Percentiles rank a stretch among this genome's conserved stretches.
Evolutionary conservation across 2,329 filamentous ascomycete genomes (phyloP).

Genomic region (Bretziella fagacearum): DNA sequence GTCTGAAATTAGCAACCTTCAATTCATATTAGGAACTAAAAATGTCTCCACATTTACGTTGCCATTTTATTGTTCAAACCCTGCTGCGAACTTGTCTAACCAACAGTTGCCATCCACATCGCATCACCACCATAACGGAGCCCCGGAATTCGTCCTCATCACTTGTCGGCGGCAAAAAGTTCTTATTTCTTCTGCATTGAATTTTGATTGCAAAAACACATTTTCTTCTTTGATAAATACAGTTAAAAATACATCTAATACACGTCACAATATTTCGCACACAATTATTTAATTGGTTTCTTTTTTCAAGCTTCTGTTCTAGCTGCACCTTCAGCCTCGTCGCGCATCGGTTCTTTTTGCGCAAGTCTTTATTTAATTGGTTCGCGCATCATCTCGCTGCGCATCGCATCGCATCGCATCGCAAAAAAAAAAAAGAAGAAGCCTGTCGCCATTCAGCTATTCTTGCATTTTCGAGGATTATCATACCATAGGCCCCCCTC

Average conservation of each 20-base stretch:
- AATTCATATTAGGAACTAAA: neutral
- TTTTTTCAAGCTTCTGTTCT: neutral
- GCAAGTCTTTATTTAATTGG: neutral
- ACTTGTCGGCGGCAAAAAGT: neutral
- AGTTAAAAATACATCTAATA: no score
- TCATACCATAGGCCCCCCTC: neutral
- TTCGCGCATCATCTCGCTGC: constrained; percentile 1
- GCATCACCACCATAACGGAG: neutral
- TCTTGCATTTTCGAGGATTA: neutral
- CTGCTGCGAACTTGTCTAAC: neutral
- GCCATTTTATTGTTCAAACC: neutral
- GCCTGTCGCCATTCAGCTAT: neutral
- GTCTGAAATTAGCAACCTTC: no score
- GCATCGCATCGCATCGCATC: neutral
- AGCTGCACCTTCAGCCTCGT: constrained; percentile 10
- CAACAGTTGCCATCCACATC: neutral
- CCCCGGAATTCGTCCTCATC: neutral
- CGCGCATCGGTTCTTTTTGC: constrained; percentile 8
- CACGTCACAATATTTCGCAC: no score
- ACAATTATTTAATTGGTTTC: neutral
- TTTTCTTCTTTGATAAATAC: neutral
- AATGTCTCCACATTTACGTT: neutral
- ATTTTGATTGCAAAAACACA: neutral
- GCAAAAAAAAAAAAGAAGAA: no score
- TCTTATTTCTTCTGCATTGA: neutral